phyloP scores from a whole-genome alignment of 768 basidiomycete species.

The Gautieria morchelliformis region DNA sequence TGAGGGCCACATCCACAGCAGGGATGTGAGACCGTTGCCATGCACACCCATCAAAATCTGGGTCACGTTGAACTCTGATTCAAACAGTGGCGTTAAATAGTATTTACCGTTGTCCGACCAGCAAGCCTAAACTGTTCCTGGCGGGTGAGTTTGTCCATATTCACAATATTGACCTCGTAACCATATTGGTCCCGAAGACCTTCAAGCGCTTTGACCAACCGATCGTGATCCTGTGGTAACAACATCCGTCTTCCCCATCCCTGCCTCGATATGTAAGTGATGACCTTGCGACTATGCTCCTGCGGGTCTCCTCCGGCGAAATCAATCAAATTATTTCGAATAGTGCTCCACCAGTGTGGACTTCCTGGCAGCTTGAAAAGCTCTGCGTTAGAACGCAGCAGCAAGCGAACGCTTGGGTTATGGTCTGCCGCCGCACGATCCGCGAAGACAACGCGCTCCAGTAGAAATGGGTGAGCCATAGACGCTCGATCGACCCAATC shows the following conservation, averaged over 20 bases:
- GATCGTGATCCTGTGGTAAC: conserved; percentile 64
- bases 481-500: conserved; percentile 79
- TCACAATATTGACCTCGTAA: conserved; percentile 83
- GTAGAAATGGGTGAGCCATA: conserved; percentile 60
- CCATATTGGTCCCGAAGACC: conserved; percentile 61
- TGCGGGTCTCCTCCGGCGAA: conserved; percentile 46
- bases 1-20: conserved; percentile 87
- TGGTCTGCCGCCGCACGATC: conserved; percentile 82
- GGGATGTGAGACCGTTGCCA: conserved; percentile 81
- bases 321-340: conserved; percentile 62
- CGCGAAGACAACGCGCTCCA: conserved; percentile 80
- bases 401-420: conserved; percentile 53
- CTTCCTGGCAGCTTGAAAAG: conserved; percentile 69
- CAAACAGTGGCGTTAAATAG: neutral
- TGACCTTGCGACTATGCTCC: conserved; percentile 42
- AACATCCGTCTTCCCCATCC: conserved; percentile 83
- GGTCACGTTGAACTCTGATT: neutral
- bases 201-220: conserved; percentile 63
- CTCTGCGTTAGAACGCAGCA: conserved; percentile 67
- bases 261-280: conserved; percentile 89
- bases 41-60: conserved; percentile 95
- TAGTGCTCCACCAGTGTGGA: conserved; percentile 75
- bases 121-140: conserved; percentile 75
- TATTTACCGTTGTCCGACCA: conserved; percentile 71
- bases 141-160: conserved; percentile 71